Evolutionary conservation across 2,329 filamentous ascomycete species (phyloP).

Genomic region (Pseudophaeomoniella oleicola): DNA sequence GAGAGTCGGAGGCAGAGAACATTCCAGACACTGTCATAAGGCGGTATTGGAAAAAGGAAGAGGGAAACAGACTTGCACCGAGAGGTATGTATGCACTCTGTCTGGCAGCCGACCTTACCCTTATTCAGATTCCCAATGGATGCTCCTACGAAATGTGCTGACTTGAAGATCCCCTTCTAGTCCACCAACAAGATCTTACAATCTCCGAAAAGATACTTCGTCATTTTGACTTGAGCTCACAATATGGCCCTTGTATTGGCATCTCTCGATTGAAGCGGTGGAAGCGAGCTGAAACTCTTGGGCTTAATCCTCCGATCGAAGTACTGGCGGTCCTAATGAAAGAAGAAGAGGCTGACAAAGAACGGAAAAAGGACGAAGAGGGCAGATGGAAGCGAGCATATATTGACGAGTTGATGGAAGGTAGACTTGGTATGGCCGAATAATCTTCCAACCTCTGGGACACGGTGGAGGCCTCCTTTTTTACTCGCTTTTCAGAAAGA

Average conservation of each 20-base stretch:
- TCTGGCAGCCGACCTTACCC: no score
- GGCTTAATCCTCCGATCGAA: conserved; percentile 76
- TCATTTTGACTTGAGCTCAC: conserved; percentile 81
- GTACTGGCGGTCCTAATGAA: conserved; percentile 72
- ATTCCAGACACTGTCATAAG: conserved; percentile 55
- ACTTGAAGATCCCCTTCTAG: conserved; percentile 21
- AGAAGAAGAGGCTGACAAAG: conserved; percentile 40
- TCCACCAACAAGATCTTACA: conserved; percentile 63
- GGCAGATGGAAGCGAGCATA: conserved; percentile 48
- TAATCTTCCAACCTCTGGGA: no score
- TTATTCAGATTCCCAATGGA: no score
- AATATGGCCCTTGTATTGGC: conserved; percentile 86
- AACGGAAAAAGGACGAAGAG: conserved; percentile 18
- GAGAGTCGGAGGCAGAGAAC: conserved; percentile 24
- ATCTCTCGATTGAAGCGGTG: conserved; percentile 70
- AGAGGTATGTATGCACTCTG: conserved; percentile 25
- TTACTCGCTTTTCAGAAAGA: no score
- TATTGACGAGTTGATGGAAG: conserved; percentile 49
- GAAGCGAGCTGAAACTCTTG: conserved; percentile 70
- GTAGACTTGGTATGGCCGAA: conserved; percentile 20
- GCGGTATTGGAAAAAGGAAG: conserved; percentile 63
- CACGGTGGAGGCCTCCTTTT: no score
- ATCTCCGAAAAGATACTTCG: conserved; percentile 73
- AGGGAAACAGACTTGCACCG: conserved; percentile 51
- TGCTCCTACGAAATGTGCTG: no score